Evolutionary conservation across 1,139 yeast species (phyloP).

Genomic region (Taphrina populina): DNA sequence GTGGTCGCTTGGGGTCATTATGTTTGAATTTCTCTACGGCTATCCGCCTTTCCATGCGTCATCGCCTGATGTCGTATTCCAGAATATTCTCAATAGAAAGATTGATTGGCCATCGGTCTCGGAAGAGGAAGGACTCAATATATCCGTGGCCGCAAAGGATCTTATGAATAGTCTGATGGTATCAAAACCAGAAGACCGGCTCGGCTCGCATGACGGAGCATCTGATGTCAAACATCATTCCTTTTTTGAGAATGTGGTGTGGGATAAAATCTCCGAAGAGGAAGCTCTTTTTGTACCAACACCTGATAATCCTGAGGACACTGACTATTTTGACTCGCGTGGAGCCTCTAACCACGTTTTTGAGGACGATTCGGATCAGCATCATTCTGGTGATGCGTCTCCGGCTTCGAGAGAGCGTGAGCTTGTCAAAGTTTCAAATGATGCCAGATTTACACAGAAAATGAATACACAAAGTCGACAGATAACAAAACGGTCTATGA

Average conservation of each 20-base stretch:
- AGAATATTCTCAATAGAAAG: slow-evolving; percentile 67
- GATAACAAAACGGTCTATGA: slow-evolving; percentile 20
- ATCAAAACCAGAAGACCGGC: slow-evolving; percentile 61
- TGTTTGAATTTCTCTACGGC: slow-evolving; percentile 89
- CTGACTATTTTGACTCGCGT: slow-evolving; percentile 86
- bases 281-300: slow-evolving; percentile 83
- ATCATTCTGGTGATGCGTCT: slow-evolving; percentile 12
- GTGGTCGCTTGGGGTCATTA: slow-evolving; percentile 98
- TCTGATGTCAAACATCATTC: slow-evolving; percentile 75
- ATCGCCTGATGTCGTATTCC: slow-evolving; percentile 77
- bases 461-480: slow-evolving; percentile 1
- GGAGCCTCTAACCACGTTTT: slow-evolving; percentile 72
- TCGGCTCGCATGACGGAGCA: slow-evolving; percentile 70
- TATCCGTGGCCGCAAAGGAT: slow-evolving; percentile 71
- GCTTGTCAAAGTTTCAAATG: not conserved
- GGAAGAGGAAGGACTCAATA: slow-evolving; percentile 40
- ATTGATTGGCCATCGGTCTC: slow-evolving; percentile 87
- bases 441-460: slow-evolving; percentile 14
- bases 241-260: slow-evolving; percentile 67
- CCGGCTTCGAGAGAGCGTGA: slow-evolving; percentile 19
- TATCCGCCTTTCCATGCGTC: slow-evolving; percentile 91
- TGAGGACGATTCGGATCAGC: slow-evolving; percentile 39
- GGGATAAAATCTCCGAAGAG: slow-evolving; percentile 72
- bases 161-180: slow-evolving; percentile 63
- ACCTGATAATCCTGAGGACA: slow-evolving; percentile 76